Percentiles rank a stretch among this genome's conserved stretches.
phyloP scores from a whole-genome alignment of 345 rosid species.

The Diplotaxis tenuifolia region DNA sequence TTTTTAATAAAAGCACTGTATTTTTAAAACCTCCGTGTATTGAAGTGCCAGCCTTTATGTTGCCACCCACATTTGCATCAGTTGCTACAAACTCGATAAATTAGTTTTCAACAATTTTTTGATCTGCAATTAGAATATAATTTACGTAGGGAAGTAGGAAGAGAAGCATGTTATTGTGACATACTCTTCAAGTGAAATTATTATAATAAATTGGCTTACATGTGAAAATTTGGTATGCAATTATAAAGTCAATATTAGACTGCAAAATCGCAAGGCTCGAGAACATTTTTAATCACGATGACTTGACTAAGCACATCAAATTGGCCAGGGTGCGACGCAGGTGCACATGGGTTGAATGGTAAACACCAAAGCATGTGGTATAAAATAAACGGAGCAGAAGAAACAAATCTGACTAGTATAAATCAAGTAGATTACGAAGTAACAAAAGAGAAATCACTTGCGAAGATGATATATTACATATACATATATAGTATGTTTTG shows the following conservation, averaged over 20 bases:
- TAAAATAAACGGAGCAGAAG: not conserved
- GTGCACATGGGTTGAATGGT: not conserved
- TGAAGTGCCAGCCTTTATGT: not conserved
- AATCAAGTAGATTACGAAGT: not conserved
- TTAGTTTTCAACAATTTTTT: not conserved
- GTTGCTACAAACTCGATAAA: not conserved
- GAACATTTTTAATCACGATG: constrained; percentile 8
- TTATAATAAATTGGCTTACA: constrained; percentile 9
- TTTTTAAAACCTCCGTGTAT: not conserved
- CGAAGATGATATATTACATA: no score
- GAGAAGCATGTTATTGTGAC: constrained; percentile 5
- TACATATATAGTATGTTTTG: no score
- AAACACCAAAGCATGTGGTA: not conserved
- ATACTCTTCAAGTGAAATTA: constrained; percentile 16
- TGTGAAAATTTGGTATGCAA: constrained; percentile 8
- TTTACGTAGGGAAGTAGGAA: constrained; percentile 10
- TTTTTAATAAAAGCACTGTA: not conserved
- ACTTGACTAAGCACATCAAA: constrained; percentile 10
- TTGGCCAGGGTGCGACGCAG: not conserved
- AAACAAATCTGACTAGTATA: not conserved
- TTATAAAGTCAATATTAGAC: constrained; percentile 23
- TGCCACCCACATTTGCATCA: not conserved
- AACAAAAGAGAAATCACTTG: not conserved
- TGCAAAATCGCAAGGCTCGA: constrained; percentile 27
- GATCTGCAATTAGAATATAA: not conserved